Evolutionary conservation across 345 rosid species (phyloP), one percentile per base, ranked within the genome.

Genomic region (Aethionema arabicum): DNA sequence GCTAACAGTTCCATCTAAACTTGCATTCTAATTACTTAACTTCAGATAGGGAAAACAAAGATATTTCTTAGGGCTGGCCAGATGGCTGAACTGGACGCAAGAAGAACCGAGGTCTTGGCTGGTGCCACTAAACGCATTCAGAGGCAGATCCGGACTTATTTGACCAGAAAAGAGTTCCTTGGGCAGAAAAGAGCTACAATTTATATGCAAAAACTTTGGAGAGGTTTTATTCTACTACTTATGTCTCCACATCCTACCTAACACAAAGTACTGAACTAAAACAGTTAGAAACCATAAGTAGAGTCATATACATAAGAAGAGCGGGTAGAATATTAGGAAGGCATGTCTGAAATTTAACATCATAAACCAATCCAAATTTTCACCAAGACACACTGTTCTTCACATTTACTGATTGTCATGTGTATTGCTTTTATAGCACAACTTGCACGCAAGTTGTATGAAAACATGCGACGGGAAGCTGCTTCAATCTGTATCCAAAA

Each of bases 1-100:
- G 43, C 42, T 56, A 56, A 43, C 15, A 49, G 14, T 49, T 42
- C 32, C 41, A 41, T 59, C 43, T 35, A 59, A 66, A 42, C 37
- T 59, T 63, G 57, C 62, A 65, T 52, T 45, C 40, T 40, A 53
- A 65, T 63, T 29, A 21, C 39, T 33, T 21, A 41, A n/a, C 49
- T 69, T 68, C 77, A 84, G 89, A 84, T 84, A 53, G 89, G 89
- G 65, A 84, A 79, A 69, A 63, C 83, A 50, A 81, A 84, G 67
- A 80, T 81, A 67, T 84, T 84, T 74, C 83, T 84, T 53, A 81
- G 89, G 57, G 89, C 89, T 0, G 89, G 86, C 45, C 89, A 84
- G 74, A 81, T 84, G 89, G 89, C 89, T 38, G 88, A 83, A 62
- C 73, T 83, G 60, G 88, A 83, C 75, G 85, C 88, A 31, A 56